phyloP scores from a whole-genome alignment of 805 yeast genomes.

The Peterozyma xylosa region DNA sequence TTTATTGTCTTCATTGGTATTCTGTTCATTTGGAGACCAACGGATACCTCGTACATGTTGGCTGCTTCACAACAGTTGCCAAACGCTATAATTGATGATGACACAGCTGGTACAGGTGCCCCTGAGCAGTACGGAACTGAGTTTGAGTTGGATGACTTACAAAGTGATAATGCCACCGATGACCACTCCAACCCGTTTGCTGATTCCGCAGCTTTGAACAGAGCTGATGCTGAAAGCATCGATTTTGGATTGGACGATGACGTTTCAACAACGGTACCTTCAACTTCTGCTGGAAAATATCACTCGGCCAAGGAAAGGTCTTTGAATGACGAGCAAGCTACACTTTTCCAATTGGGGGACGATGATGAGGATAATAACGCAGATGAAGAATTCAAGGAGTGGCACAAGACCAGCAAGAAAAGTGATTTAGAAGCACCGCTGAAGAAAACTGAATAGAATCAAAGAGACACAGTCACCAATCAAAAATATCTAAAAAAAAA shows the following conservation, averaged over 20 bases:
- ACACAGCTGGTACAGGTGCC: constrained; percentile 36
- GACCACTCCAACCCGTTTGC: constrained; percentile 21
- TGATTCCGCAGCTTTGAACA: constrained; percentile 14
- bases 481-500: too few species aligned
- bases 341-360: constrained; percentile 11
- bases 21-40: constrained; percentile 95
- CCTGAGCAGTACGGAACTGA: constrained; percentile 38
- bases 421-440: not conserved
- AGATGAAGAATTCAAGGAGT: not conserved
- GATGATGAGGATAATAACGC: constrained; percentile 4
- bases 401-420: not conserved
- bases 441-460: too few species aligned
- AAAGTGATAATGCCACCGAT: constrained; percentile 40
- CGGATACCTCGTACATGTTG: constrained; percentile 87
- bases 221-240: constrained; percentile 9
- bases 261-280: constrained; percentile 1
- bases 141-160: constrained; percentile 52
- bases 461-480: too few species aligned
- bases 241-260: constrained; percentile 24
- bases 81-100: constrained; percentile 17
- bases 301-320: not conserved
- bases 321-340: constrained; percentile 4
- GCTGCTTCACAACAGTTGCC: constrained; percentile 93
- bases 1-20: constrained; percentile 76
- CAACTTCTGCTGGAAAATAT: not conserved